Conservation (phyloP, 345 rosid species). For the Mercurialis annua region DNA sequence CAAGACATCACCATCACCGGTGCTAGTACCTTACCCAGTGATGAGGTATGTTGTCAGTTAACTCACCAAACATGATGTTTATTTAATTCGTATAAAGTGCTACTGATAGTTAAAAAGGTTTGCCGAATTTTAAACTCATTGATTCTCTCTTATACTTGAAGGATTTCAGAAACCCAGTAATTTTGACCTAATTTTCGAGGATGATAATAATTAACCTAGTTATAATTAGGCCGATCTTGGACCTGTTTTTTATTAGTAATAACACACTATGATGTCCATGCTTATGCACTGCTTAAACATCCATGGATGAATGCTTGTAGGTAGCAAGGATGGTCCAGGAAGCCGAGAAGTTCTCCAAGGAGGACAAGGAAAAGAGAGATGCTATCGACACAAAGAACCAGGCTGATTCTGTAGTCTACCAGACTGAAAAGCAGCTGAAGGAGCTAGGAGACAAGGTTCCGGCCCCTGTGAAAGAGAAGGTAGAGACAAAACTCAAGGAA, state of each 20-base stretch:
- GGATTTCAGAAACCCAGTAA: too few species aligned
- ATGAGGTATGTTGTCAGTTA: conserved; percentile 67
- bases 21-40: conserved; percentile 91
- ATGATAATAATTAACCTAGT: too few species aligned
- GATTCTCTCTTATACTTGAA: background rate
- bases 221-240: too few species aligned
- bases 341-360: conserved; percentile 80
- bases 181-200: too few species aligned
- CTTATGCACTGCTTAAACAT: background rate
- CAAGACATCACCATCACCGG: conserved; percentile 96
- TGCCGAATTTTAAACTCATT: too few species aligned
- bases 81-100: background rate
- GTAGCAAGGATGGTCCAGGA: conserved; percentile 87
- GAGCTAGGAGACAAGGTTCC: conserved; percentile 93
- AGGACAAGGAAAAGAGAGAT: conserved; percentile 94
- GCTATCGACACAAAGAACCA: conserved; percentile 98
- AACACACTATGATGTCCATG: background rate
- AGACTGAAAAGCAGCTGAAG: conserved; percentile 92
- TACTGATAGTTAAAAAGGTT: too few species aligned
- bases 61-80: background rate
- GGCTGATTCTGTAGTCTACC: conserved; percentile 87
- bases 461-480: conserved; percentile 80
- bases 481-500: conserved; percentile 77
- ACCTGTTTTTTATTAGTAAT: too few species aligned
- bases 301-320: conserved; percentile 27